Evolutionary conservation across 1,284 basidiomycete genomes (phyloP), one percentile per base, ranked within the genome.

Genomic region (Puccinia triticina): DNA sequence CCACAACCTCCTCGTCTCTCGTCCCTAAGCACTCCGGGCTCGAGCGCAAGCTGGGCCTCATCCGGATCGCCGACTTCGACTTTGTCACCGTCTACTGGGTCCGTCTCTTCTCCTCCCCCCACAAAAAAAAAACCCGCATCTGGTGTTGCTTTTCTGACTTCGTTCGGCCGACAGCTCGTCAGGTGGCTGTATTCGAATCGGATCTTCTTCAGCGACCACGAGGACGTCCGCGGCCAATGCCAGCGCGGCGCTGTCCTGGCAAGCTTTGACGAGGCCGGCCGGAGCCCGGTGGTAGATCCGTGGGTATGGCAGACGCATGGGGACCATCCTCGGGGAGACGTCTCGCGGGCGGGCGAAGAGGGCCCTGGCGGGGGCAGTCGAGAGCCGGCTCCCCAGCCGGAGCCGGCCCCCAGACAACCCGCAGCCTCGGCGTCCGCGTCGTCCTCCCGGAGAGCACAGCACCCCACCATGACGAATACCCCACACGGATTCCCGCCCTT

Each of bases 81-180:
- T 95, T 92, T 84, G 90, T 91, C 72, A 93, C 93, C 0, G 90
- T 93, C 3, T 94, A 93, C 86, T 94, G 93, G 93, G 87, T 94
- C 75, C 87, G 94, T 77, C 93, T 94, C 90, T 87, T 90, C 93
- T 55, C 94, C 85, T 2, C 88, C 43, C 40, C 26, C 32, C 14
- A 57, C n/a, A 16, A 57, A n/a, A 26, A 57, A n/a, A n/a, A n/a
- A n/a, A n/a, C n/a, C n/a, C n/a, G n/a, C n/a, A n/a, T n/a, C n/a
- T n/a, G n/a, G n/a, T n/a, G n/a, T 57, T 4, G 14, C 8, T 57
- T 26, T 57, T n/a, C 21, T 57, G 55, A 8, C 5, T 57, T 3
- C 16, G 43, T n/a, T n/a, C n/a, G 50, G 14, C 1, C 5, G 23
- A 61, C 11, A 80, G 78, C 29, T 80, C 7, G 26, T 80, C 14